These are phyloP conservation scores for Castanea mollissima DNA, from an alignment of 306 rosid species.

Conservation along the genomic window DNA sequence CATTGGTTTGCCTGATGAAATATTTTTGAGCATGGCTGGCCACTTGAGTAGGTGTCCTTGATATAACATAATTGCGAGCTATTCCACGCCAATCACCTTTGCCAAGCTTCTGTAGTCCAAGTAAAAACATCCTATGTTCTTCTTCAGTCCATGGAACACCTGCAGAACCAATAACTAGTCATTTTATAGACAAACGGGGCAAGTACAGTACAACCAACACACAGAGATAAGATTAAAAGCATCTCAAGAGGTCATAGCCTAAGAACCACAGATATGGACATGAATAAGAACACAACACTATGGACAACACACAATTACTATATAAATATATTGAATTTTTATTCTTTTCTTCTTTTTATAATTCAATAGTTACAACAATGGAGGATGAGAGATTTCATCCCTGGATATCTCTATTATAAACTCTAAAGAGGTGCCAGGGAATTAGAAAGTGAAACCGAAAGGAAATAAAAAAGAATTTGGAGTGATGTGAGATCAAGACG, in stretches of 20 bases:
- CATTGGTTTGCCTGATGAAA: slow-evolving; percentile 91
- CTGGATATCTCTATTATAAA: too few species aligned
- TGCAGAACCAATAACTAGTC: slow-evolving; percentile 31
- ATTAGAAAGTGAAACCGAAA: too few species aligned
- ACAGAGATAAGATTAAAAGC: not conserved
- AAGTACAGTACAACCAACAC: not conserved
- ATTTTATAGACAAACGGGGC: slow-evolving; percentile 3
- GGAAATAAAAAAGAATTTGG: too few species aligned
- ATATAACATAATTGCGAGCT: slow-evolving; percentile 83
- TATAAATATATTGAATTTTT: too few species aligned
- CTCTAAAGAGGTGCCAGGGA: too few species aligned
- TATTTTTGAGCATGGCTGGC: slow-evolving; percentile 99
- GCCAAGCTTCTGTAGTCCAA: slow-evolving; percentile 93
- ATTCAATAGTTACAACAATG: too few species aligned
- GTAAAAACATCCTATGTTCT: slow-evolving; percentile 96
- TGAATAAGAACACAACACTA: too few species aligned
- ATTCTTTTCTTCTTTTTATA: too few species aligned
- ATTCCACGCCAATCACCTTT: slow-evolving; percentile 99
- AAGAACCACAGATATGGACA: too few species aligned
- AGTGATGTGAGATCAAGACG: too few species aligned
- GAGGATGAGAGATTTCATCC: too few species aligned
- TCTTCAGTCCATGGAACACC: slow-evolving; percentile 99
- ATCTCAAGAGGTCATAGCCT: not conserved
- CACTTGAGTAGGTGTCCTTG: slow-evolving; percentile 98
- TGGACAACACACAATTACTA: too few species aligned